Percentiles rank a stretch among this genome's conserved stretches.
These are phyloP conservation scores for Elsinoe batatas DNA, from an alignment of 2,329 filamentous ascomycete species.

Conservation along the genomic window DNA sequence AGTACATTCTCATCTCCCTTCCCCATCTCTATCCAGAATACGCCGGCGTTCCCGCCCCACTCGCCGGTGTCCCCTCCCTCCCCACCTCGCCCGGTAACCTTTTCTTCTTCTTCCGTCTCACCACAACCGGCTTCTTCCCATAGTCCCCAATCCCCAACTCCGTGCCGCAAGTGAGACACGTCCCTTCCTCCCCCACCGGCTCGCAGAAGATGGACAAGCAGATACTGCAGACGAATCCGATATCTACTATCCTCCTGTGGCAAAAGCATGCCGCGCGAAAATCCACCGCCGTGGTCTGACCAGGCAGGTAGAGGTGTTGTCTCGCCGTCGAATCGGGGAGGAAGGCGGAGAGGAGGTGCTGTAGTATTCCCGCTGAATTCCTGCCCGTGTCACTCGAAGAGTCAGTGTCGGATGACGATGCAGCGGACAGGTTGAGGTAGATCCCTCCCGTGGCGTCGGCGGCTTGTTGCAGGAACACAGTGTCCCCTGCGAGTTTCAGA, in stretches of 20 bases:
- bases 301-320: slow-evolving; percentile 62
- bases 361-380: slow-evolving; percentile 53
- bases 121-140: slow-evolving; percentile 65
- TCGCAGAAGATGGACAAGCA: slow-evolving; percentile 90
- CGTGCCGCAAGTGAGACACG: slow-evolving; percentile 77
- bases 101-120: slow-evolving; percentile 60
- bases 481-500: slow-evolving; percentile 71
- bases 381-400: slow-evolving; percentile 34
- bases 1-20: background rate
- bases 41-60: slow-evolving; percentile 23
- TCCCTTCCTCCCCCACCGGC: slow-evolving; percentile 46
- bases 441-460: slow-evolving; percentile 62
- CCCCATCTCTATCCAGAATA: slow-evolving; percentile 13
- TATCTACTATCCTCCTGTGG: slow-evolving; percentile 79
- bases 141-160: slow-evolving; percentile 66
- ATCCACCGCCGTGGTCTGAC: slow-evolving; percentile 70
- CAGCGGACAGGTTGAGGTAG: slow-evolving; percentile 48
- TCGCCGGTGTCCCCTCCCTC: slow-evolving; percentile 22
- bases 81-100: slow-evolving; percentile 33
- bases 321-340: slow-evolving; percentile 60
- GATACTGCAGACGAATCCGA: slow-evolving; percentile 91
- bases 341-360: slow-evolving; percentile 92
- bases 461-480: slow-evolving; percentile 91
- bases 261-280: slow-evolving; percentile 99
- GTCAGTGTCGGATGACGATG: background rate